Percentiles rank a stretch among this genome's conserved stretches.
Conservation (phyloP, 139 green algal species). For the Chlorokybus atmophyticus region DNA sequence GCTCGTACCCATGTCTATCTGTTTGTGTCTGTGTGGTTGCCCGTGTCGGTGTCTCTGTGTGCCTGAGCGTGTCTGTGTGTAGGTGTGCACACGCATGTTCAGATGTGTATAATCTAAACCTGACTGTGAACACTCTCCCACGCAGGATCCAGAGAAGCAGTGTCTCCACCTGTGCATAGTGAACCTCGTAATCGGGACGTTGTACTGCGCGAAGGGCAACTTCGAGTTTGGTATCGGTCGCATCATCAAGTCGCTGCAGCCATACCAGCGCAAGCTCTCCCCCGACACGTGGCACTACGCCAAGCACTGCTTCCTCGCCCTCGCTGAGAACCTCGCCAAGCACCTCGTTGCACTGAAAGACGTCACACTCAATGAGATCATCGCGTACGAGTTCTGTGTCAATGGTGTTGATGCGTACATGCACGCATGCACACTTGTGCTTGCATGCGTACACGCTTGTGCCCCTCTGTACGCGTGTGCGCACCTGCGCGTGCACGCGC, state of each 20-base stretch:
- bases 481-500: background rate
- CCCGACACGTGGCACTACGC: conserved; percentile 55
- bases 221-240: conserved; percentile 77
- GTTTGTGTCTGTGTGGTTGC: too few relatives aligned
- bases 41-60: too few relatives aligned
- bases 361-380: conserved; percentile 45
- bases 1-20: too few relatives aligned
- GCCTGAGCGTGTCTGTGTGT: too few relatives aligned
- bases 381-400: conserved; percentile 10
- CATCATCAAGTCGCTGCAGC: conserved; percentile 74
- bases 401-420: background rate
- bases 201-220: conserved; percentile 80
- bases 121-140: too few relatives aligned
- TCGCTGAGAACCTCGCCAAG: conserved; percentile 72
- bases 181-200: conserved; percentile 82
- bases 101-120: too few relatives aligned
- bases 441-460: conserved; percentile 5
- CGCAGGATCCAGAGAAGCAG: conserved; percentile 38
- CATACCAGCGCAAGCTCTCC: conserved; percentile 64
- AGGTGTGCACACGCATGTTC: too few relatives aligned
- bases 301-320: conserved; percentile 58
- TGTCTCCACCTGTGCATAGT: conserved; percentile 77
- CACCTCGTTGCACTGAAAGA: conserved; percentile 70
- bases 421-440: background rate
- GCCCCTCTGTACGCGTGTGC: background rate